Base-by-base conservation (phyloP, 352 stramenopile species). In the Phytophthora hibernalis region DNA sequence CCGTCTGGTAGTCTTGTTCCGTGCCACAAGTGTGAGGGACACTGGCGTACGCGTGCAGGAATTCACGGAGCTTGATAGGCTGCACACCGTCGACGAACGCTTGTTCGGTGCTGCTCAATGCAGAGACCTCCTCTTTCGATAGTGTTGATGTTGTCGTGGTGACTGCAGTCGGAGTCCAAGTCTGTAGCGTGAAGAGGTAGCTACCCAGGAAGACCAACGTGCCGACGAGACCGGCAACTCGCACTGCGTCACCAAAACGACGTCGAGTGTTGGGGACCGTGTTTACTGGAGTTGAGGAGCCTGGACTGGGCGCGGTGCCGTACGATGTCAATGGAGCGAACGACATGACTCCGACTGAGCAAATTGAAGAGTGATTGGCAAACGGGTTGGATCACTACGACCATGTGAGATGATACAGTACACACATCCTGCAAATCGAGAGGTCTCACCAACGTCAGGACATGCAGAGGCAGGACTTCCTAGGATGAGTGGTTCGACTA, bases 1-100 rank as follows among this genome's bases (percentile, higher is more conserved):
- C 79, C 52, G 79, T 85, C 50, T 78, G 44, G 64, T 85, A 81
- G 54, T 87, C 79, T 40, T 83, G 73, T 33, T 74, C 35, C 0
- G 59, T 74, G 18, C 79, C 79, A 1, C 63, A 74, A 0, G 66
- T 48, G 53, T 87, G 79, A 11, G 79, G 79, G 24, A 70, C 64
- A 24, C 68, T 73, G 12, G 69, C 58, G 38, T 74, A 77, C 28
- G 69, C 60, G 31, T 61, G 65, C 5, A 70, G 59, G 42, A 71
- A 77, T 33, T 68, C 54, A n/a, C 65, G 54, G 20, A 77, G 52
- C 40, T 77, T 71, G 1, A 42, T 9, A 1, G 57, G 48, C 22
- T 70, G 7, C 0, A 77, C 69, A 12, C 31, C 54, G 11, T 65
- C 59, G 16, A 77, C 37, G 45, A 74, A 77, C 6, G 53, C 24